Evolutionary conservation across 1,284 basidiomycete species (phyloP).

Genomic region (Ustilago cynodontis): DNA sequence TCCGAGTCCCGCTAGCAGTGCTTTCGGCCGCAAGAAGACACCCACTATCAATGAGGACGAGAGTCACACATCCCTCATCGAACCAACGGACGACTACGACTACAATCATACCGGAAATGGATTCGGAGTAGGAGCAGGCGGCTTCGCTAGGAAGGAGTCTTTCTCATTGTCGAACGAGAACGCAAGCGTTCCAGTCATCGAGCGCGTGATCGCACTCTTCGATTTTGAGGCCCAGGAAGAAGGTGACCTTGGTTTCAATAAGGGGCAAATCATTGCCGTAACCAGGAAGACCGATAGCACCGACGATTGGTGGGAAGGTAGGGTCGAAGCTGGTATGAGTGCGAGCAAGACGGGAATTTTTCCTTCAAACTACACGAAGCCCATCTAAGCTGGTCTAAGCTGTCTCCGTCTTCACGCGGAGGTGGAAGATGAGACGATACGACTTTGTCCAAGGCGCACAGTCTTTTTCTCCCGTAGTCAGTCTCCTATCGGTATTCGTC

Average conservation of each 20-base stretch:
- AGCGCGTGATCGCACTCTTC: slow-evolving; percentile 60
- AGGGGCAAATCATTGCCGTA: slow-evolving; percentile 67
- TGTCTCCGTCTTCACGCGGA: background rate
- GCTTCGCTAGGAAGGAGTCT: slow-evolving; percentile 11
- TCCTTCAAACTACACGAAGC: slow-evolving; percentile 38
- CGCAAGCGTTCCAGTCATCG: slow-evolving; percentile 35
- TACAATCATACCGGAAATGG: background rate
- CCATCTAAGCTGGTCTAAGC: background rate
- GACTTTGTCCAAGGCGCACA: no score
- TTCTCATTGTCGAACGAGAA: slow-evolving; percentile 35
- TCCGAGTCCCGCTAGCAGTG: slow-evolving; percentile 32
- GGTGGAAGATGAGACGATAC: no score
- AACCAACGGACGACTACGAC: slow-evolving; percentile 14
- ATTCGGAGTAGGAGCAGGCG: background rate
- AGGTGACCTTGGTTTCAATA: slow-evolving; percentile 60
- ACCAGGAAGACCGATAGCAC: slow-evolving; percentile 54
- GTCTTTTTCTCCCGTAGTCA: no score
- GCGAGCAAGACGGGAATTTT: slow-evolving; percentile 45
- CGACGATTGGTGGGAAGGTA: slow-evolving; percentile 67
- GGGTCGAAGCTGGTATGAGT: slow-evolving; percentile 44
- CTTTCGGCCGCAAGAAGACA: slow-evolving; percentile 40
- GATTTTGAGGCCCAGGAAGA: slow-evolving; percentile 64
- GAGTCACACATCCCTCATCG: slow-evolving; percentile 18
- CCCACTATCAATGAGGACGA: slow-evolving; percentile 41
- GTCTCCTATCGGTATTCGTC: no score